Percentiles rank a stretch among this genome's conserved stretches.
These are phyloP conservation scores for Plasmodium adleri DNA, from an alignment of 169 alveolate species.

Conservation along the genomic window DNA sequence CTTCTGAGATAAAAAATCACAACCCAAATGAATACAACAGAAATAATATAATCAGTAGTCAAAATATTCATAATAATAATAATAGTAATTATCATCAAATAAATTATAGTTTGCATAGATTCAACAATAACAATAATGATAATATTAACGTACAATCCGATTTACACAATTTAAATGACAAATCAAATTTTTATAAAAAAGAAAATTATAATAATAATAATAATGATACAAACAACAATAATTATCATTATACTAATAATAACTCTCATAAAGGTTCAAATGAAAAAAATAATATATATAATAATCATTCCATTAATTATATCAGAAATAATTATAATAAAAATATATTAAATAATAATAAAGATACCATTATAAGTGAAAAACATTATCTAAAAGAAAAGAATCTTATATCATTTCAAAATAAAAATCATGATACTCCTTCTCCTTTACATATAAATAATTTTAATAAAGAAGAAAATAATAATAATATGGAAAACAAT, in stretches of 20 bases:
- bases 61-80: background rate
- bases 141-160: background rate
- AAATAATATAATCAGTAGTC: too few relatives aligned
- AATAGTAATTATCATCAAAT: slow-evolving; percentile 1
- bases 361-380: background rate
- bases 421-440: slow-evolving; percentile 15
- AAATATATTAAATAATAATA: background rate
- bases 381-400: background rate
- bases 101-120: slow-evolving; percentile 4
- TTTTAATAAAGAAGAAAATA: background rate
- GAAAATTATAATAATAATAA: background rate
- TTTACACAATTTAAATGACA: background rate
- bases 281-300: background rate
- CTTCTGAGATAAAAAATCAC: too few relatives aligned
- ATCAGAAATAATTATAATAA: slow-evolving; percentile 19
- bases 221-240: background rate
- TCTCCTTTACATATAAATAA: background rate
- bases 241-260: slow-evolving; percentile 4
- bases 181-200: background rate
- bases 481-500: slow-evolving; percentile 8
- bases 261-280: background rate
- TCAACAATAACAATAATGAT: slow-evolving; percentile 1
- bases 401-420: slow-evolving; percentile 8
- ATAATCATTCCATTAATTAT: background rate
- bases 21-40: too few relatives aligned